Evolutionary conservation across 1,284 basidiomycete genomes (phyloP).

Genomic region (Cryptococcus amylolentus): DNA sequence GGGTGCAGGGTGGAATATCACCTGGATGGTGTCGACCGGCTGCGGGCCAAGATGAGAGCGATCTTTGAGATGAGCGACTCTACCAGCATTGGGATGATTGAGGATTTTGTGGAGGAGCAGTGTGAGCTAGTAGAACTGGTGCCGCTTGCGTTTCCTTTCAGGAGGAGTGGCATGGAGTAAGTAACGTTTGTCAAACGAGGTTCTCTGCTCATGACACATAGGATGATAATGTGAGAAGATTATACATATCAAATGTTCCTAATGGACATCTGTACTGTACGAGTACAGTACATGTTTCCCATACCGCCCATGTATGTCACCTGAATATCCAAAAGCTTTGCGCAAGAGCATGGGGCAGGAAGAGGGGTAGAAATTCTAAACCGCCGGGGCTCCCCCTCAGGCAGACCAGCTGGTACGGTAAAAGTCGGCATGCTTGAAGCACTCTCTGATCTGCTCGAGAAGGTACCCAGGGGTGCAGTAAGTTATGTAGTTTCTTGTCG

Average conservation of each 20-base stretch:
- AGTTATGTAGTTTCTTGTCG: background rate
- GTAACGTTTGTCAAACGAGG: no score
- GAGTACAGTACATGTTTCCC: no score
- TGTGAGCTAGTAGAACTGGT: background rate
- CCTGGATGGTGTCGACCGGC: background rate
- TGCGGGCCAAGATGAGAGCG: background rate
- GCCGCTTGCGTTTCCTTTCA: background rate
- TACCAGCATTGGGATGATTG: background rate
- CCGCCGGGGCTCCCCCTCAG: background rate
- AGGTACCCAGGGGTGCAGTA: background rate
- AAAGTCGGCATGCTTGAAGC: background rate
- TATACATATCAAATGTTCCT: no score
- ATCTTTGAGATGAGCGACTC: background rate
- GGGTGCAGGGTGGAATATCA: background rate
- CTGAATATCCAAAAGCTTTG: no score
- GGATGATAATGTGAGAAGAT: no score
- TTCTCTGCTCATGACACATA: no score
- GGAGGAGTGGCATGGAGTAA: background rate
- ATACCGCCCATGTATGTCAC: no score
- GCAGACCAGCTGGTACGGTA: background rate
- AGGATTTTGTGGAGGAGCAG: background rate
- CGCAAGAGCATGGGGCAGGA: no score
- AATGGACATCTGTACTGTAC: no score
- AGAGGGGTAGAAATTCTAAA: no score
- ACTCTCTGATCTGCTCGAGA: background rate